These are phyloP conservation scores for Colletotrichum caudatum DNA, from an alignment of 2,329 filamentous ascomycete genomes.

Conservation along the genomic window DNA sequence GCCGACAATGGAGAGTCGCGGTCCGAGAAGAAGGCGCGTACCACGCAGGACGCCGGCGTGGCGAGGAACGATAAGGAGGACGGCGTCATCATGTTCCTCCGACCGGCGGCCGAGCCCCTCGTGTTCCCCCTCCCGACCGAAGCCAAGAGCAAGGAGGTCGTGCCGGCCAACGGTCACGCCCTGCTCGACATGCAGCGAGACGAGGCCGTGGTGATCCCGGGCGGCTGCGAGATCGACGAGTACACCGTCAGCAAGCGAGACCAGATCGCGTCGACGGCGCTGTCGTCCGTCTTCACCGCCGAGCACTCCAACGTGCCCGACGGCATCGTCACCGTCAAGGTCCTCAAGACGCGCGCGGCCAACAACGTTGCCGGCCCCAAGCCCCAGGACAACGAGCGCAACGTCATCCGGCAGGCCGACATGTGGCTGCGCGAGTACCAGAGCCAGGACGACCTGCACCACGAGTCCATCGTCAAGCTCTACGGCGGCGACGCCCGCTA, in stretches of 20 bases:
- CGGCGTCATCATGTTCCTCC: constrained; percentile 67
- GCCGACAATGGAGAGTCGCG: constrained; percentile 56
- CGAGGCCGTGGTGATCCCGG: constrained; percentile 62
- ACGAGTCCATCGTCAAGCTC: constrained; percentile 69
- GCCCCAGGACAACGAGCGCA: constrained; percentile 63
- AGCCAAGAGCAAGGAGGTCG: constrained; percentile 61
- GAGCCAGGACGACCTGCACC: constrained; percentile 66
- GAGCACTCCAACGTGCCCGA: constrained; percentile 65
- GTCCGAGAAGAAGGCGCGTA: constrained; percentile 58
- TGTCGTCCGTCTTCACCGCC: constrained; percentile 69
- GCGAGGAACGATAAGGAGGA: constrained; percentile 53
- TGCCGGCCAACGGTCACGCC: constrained; percentile 60
- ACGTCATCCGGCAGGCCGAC: constrained; percentile 69
- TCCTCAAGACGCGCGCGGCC: constrained; percentile 65
- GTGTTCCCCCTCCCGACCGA: constrained; percentile 65
- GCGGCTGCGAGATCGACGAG: constrained; percentile 63
- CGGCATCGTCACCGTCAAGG: constrained; percentile 70
- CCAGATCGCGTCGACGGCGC: constrained; percentile 66
- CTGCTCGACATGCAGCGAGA: constrained; percentile 64
- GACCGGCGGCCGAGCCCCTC: constrained; percentile 61
- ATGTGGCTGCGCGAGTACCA: constrained; percentile 70
- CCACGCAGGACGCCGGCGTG: constrained; percentile 48
- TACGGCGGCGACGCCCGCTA: constrained; percentile 71
- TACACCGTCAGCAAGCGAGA: constrained; percentile 68
- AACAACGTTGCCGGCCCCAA: constrained; percentile 54